Conservation (phyloP, 805 yeast species). For the Candida glaebosa region DNA sequence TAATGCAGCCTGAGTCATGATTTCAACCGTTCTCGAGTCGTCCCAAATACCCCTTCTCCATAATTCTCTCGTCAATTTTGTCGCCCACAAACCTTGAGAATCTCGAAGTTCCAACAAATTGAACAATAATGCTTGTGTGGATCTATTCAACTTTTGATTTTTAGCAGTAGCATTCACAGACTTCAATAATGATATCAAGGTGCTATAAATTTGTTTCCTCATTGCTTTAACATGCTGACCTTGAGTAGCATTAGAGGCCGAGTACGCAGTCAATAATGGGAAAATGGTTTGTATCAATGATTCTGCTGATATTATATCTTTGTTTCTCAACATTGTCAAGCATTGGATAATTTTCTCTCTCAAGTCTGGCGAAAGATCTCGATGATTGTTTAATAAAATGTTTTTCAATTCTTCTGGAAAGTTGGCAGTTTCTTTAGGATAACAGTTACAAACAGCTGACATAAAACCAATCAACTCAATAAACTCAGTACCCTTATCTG, state of each 20-base stretch:
- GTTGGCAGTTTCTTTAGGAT: slow-evolving; percentile 79
- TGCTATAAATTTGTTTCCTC: slow-evolving; percentile 76
- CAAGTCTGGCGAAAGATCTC: slow-evolving; percentile 76
- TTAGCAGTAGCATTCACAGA: slow-evolving; percentile 84
- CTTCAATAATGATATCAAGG: slow-evolving; percentile 75
- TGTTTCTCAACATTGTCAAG: slow-evolving; percentile 85
- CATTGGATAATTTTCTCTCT: slow-evolving; percentile 90
- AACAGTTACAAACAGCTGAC: slow-evolving; percentile 86
- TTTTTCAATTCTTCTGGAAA: slow-evolving; percentile 80
- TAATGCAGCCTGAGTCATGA: slow-evolving; percentile 93
- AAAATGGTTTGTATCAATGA: slow-evolving; percentile 79
- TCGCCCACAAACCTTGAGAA: slow-evolving; percentile 89
- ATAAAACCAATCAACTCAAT: slow-evolving; percentile 85
- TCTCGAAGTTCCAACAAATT: slow-evolving; percentile 78
- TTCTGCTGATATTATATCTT: slow-evolving; percentile 75
- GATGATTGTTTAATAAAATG: slow-evolving; percentile 70
- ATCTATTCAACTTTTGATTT: slow-evolving; percentile 82
- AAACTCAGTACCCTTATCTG: slow-evolving; percentile 60
- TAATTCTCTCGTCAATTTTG: slow-evolving; percentile 87
- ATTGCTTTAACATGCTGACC: slow-evolving; percentile 75
- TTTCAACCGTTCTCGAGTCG: slow-evolving; percentile 93
- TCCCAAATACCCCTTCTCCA: slow-evolving; percentile 99
- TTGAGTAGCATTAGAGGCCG: slow-evolving; percentile 41
- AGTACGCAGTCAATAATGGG: slow-evolving; percentile 74
- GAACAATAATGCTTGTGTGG: slow-evolving; percentile 90